These are phyloP conservation scores for Marsdenia floribunda DNA, from an alignment of 257 asterid species.

Conservation along the genomic window DNA sequence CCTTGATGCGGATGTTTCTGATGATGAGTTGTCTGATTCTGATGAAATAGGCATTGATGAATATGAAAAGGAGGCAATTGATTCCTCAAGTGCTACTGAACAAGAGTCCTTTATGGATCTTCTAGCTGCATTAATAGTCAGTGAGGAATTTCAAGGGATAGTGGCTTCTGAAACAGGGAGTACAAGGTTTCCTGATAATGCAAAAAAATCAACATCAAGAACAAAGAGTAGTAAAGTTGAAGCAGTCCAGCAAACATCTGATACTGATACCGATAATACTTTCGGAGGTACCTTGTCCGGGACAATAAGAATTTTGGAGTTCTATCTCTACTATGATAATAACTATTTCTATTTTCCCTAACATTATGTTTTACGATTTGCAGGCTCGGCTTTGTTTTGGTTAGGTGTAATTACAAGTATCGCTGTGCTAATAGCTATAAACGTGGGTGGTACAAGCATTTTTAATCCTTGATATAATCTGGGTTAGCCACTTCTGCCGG, in stretches of 20 bases:
- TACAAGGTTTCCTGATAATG: slow-evolving; percentile 34
- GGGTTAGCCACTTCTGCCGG: slow-evolving; percentile 6
- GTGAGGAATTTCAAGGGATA: slow-evolving; percentile 93
- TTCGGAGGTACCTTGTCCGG: slow-evolving; percentile 43
- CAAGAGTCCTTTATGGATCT: slow-evolving; percentile 81
- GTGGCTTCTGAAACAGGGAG: slow-evolving; percentile 69
- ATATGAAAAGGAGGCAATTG: slow-evolving; percentile 35
- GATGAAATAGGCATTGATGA: slow-evolving; percentile 32
- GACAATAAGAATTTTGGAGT: not conserved
- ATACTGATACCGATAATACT: slow-evolving; percentile 34
- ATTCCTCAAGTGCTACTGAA: slow-evolving; percentile 32
- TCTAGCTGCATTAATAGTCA: slow-evolving; percentile 70
- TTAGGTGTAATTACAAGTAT: slow-evolving; percentile 66
- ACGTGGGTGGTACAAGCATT: slow-evolving; percentile 61
- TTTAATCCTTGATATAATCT: slow-evolving; percentile 71
- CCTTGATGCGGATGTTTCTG: slow-evolving; percentile 37
- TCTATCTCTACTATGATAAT: not conserved
- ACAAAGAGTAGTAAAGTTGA: slow-evolving; percentile 22
- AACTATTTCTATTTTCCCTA: slow-evolving; percentile 11
- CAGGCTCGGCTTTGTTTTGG: slow-evolving; percentile 76
- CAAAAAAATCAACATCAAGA: slow-evolving; percentile 32
- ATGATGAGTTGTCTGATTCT: slow-evolving; percentile 58
- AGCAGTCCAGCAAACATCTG: slow-evolving; percentile 35
- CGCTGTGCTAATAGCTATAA: slow-evolving; percentile 68
- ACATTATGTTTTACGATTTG: slow-evolving; percentile 21